Conservation (phyloP, 257 asterid species). For the Lycium barbarum region DNA sequence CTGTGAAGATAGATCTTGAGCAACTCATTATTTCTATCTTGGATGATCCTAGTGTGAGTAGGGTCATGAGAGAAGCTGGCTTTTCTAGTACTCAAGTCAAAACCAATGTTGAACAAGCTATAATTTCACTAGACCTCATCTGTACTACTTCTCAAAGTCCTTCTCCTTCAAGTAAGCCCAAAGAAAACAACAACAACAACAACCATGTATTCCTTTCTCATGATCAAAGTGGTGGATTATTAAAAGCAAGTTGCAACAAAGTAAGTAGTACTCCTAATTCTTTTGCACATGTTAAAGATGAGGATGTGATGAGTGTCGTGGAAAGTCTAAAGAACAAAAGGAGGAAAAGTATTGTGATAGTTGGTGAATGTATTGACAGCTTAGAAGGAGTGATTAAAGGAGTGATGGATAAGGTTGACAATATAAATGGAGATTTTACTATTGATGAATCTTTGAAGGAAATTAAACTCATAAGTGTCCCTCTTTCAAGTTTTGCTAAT, state of each 20-base stretch:
- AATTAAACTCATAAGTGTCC: conserved; percentile 62
- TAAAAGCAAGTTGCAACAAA: conserved; percentile 6
- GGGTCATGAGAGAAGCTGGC: conserved; percentile 93
- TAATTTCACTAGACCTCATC: conserved; percentile 43
- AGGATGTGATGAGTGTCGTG: conserved; percentile 57
- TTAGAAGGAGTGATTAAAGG: conserved; percentile 56
- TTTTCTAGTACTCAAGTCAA: conserved; percentile 86
- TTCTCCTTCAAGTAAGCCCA: neutral
- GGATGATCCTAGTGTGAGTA: conserved; percentile 93
- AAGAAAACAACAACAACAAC: conserved; percentile 14
- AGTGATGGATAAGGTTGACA: conserved; percentile 63
- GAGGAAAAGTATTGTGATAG: conserved; percentile 57
- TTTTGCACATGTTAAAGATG: conserved; percentile 38
- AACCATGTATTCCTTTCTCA: neutral
- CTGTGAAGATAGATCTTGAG: conserved; percentile 75
- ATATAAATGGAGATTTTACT: conserved; percentile 35
- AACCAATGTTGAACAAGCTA: conserved; percentile 65
- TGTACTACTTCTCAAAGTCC: conserved; percentile 29
- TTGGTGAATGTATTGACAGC: conserved; percentile 61
- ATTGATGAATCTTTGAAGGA: conserved; percentile 42
- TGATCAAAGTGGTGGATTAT: neutral
- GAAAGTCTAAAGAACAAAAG: conserved; percentile 43
- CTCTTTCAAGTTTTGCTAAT: conserved; percentile 61
- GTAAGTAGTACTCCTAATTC: conserved; percentile 7
- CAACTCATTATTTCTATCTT: conserved; percentile 83